phyloP scores from a whole-genome alignment of 2,329 filamentous ascomycete genomes.

The Colletotrichum sp. region DNA sequence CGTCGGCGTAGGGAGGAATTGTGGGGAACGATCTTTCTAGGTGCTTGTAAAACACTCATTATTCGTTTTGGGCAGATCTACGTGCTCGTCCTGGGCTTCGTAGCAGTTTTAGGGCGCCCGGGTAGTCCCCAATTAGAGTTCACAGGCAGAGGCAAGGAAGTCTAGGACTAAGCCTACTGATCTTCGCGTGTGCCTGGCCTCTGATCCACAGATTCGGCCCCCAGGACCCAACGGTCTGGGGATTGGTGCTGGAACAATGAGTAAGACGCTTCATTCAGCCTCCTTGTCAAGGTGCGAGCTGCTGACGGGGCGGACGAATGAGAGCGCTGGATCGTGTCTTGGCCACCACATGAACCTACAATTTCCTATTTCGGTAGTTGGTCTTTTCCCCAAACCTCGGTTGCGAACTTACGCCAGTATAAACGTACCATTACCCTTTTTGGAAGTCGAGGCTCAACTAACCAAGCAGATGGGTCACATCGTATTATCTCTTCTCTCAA shows the following conservation, averaged over 20 bases:
- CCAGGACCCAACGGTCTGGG: not conserved
- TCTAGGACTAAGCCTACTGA: not conserved
- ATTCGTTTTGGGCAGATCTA: not conserved
- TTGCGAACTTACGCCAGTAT: not conserved
- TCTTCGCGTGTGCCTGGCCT: not conserved
- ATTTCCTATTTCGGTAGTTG: not conserved
- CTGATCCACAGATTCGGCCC: not conserved
- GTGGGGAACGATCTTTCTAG: not conserved
- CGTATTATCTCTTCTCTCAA: not conserved
- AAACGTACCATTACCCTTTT: not conserved
- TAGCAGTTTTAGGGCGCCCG: not conserved
- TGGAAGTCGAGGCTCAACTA: not conserved
- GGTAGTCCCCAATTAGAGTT: not conserved
- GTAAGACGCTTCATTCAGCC: not conserved
- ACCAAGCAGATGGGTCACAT: not conserved
- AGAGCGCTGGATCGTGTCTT: not conserved
- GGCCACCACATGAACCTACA: not conserved
- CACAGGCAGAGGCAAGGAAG: not conserved
- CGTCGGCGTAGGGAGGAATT: not conserved
- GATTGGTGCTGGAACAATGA: not conserved
- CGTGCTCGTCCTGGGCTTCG: not conserved
- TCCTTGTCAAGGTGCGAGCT: not conserved
- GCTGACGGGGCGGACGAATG: not conserved
- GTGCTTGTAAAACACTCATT: not conserved
- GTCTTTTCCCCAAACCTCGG: not conserved